Percentiles rank a stretch among this genome's conserved stretches.
Evolutionary conservation across 352 stramenopile species (phyloP).

Genomic region (Pythium dissimile): DNA sequence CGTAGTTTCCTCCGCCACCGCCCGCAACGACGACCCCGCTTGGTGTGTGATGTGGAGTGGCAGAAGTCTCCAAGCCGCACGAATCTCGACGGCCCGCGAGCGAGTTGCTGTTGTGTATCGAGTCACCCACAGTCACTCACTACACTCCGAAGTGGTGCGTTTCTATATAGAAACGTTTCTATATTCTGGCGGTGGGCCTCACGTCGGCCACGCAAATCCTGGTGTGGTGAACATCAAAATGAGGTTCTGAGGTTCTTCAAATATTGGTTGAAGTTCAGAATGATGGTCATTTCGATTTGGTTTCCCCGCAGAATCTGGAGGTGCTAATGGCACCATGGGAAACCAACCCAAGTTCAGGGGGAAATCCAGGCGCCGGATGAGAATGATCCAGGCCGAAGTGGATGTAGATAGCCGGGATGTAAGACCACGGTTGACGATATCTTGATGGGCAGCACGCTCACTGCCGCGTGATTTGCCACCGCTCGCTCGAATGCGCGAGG

Average conservation of each 20-base stretch:
- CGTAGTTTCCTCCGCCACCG: conserved; percentile 1
- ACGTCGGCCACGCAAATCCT: conserved; percentile 16
- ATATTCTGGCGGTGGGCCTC: conserved; percentile 27
- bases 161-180: conserved; percentile 21
- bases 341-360: background rate
- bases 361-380: no score
- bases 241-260: conserved; percentile 18
- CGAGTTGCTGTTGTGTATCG: background rate
- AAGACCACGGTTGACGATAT: no score
- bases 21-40: conserved; percentile 18
- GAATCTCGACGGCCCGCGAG: no score
- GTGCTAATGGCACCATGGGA: background rate
- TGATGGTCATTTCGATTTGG: conserved; percentile 18
- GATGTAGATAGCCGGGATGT: no score
- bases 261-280: conserved; percentile 17
- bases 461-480: no score
- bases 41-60: conserved; percentile 17
- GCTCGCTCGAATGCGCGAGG: no score
- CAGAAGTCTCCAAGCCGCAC: background rate
- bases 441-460: no score
- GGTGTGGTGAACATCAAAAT: conserved; percentile 10
- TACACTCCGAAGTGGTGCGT: conserved; percentile 19
- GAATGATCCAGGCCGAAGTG: no score
- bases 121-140: background rate
- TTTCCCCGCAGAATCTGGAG: no score